Conservation (phyloP, 331 rosid species). For the Rosa hybrid region DNA sequence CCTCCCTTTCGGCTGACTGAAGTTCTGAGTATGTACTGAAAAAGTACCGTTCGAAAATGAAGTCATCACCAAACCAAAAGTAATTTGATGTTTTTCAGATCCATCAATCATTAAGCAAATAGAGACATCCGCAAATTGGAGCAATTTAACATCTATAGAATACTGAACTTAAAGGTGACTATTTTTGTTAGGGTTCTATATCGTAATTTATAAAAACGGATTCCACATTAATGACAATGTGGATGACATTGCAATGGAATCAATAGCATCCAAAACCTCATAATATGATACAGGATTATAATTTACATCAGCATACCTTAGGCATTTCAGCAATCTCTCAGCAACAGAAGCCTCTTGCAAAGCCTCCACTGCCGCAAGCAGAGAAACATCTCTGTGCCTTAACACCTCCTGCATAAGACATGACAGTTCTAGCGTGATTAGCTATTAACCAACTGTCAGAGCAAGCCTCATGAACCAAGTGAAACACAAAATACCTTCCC, state of each 20-base stretch:
- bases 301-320: slow-evolving; percentile 13
- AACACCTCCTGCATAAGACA: slow-evolving; percentile 25
- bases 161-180: not conserved
- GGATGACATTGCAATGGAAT: not conserved
- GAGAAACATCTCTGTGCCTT: slow-evolving; percentile 29
- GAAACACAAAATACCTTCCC: slow-evolving; percentile 31
- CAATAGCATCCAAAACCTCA: not conserved
- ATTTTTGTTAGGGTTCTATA: not conserved
- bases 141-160: not conserved
- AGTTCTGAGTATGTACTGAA: slow-evolving; percentile 34
- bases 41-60: not conserved
- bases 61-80: not conserved
- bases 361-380: slow-evolving; percentile 40
- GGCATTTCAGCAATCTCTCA: slow-evolving; percentile 37
- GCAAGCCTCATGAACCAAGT: not conserved
- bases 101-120: not conserved
- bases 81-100: not conserved
- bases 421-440: not conserved
- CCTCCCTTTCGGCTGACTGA: slow-evolving; percentile 23
- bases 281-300: not conserved
- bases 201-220: not conserved
- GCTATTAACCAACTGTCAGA: not conserved
- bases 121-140: not conserved
- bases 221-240: not conserved
- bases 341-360: slow-evolving; percentile 43